A percentile compares a stretch with the other conserved stretches of the same genome.
Evolutionary conservation across 805 yeast species (phyloP).

Genomic region (Ogataea philodendri): DNA sequence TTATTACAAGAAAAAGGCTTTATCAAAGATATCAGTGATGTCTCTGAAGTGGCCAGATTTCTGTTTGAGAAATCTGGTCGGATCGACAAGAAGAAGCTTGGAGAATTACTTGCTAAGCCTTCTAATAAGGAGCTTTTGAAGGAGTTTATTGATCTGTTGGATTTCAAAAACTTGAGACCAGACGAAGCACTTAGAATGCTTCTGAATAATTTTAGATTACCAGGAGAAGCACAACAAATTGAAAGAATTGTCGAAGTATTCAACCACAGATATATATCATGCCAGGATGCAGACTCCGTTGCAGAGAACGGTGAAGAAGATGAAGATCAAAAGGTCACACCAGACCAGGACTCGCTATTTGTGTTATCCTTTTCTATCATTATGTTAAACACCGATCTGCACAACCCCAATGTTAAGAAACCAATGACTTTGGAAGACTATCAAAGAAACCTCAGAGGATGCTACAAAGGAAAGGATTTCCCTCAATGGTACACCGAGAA

Average conservation of each 20-base stretch:
- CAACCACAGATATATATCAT: slow-evolving; percentile 72
- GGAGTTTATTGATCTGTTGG: slow-evolving; percentile 66
- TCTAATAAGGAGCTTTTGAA: slow-evolving; percentile 56
- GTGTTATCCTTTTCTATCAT: slow-evolving; percentile 88
- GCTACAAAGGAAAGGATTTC: slow-evolving; percentile 71
- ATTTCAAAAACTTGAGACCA: slow-evolving; percentile 74
- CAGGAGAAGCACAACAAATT: slow-evolving; percentile 97
- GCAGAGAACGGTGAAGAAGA: slow-evolving; percentile 17
- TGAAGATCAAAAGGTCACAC: slow-evolving; percentile 49
- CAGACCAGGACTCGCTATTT: slow-evolving; percentile 84
- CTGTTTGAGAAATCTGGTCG: slow-evolving; percentile 76
- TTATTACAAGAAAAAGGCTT: slow-evolving; percentile 65
- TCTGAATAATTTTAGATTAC: slow-evolving; percentile 81
- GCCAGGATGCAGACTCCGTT: slow-evolving; percentile 33
- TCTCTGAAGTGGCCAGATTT: slow-evolving; percentile 68
- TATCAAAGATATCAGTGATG: slow-evolving; percentile 47
- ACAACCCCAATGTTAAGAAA: slow-evolving; percentile 86
- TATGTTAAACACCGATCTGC: slow-evolving; percentile 90
- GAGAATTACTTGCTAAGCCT: slow-evolving; percentile 82
- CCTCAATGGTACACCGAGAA: slow-evolving; percentile 81
- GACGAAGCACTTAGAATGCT: slow-evolving; percentile 89
- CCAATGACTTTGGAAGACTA: slow-evolving; percentile 90
- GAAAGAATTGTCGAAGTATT: slow-evolving; percentile 88
- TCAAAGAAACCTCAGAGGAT: slow-evolving; percentile 74
- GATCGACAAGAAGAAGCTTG: slow-evolving; percentile 81